Evolutionary conservation across 2,329 filamentous ascomycete genomes (phyloP), one percentile per base, ranked within the genome.

Genomic region (Colletotrichum euphorbiae): DNA sequence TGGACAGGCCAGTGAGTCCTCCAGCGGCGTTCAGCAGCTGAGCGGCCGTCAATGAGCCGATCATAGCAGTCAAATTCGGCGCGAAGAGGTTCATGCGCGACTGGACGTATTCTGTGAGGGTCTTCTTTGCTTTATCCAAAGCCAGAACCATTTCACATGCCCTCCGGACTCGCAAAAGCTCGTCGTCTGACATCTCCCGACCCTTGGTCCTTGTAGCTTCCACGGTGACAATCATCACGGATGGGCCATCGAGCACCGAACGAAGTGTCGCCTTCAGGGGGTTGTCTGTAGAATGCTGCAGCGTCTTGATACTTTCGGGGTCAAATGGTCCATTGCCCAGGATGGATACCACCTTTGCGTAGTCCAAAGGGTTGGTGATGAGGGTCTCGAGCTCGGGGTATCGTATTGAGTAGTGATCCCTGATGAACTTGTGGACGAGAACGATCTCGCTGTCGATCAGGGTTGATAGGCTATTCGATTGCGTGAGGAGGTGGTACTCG

Each of bases 51-150:
- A 97, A 85, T 0, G 95, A 96, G 17, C 96, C 96, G 66, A 99
- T 92, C 17, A 99, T 87, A 1, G 90, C 90, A 0, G 96, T 97
- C 61, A 98, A 81, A 74, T 99, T 99, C 0, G 96, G 96, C 4
- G 96, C 96, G 76, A 98, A 98, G 38, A 97, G 85, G 72, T 92
- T 96, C 93, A 99, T 98, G 70, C 96, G 92, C 40, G 95, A 98
- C 80, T 98, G 93, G 15, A 99, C 96, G 75, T 97, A 99, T 77
- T 96, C 91, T 2, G 93, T 97, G 62, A 99, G 85, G 0, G 90
- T 92, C 70, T 88, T 91, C 80, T 98, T 98, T 31, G 95, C 94
- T 72, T 87, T 90, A 77, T 98, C 93, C 9, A 99, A 89, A 42
- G 90, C 87, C n/a, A 98, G 85, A 9, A 93, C 91, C 89, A 97